Base-by-base conservation (phyloP, 306 rosid genomes). In the Castanea crenata region DNA sequence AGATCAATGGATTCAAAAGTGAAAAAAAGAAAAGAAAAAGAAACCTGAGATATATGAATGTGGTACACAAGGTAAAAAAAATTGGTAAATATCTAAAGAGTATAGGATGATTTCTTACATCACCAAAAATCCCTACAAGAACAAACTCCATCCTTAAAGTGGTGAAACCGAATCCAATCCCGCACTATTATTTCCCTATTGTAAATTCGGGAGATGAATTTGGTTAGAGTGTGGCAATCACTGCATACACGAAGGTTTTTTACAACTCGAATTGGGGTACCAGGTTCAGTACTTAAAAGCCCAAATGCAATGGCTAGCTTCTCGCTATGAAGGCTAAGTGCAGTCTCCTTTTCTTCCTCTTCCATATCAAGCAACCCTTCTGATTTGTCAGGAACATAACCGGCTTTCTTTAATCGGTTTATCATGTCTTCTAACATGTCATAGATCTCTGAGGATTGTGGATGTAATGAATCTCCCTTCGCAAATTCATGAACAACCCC, bases 331-430 rank as follows among this genome's bases (percentile, higher is more conserved):
- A 80, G 82, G 77, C 71, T 16, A 54, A 77, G 80, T 51, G 82
- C 80, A 68, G 85, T 73, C 85, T 80, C 84, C 55, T 80, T 76
- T 51, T 84, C 88, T 52, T 80, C 84, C 35, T 80, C 77, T 32
- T 80, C 82, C 73, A 77, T 73, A 23, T 80, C 81, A 21, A 76
- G 61, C 74, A 67, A 15, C 4, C 56, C 82, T 76, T 67, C 76
- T n/a, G 81, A 75, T 55, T 13, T 83, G 75, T 75, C 75, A 13
- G 78, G 71, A 56, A 64, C 77, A 77, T 63, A 55, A 27, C 81
- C 76, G 2, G 78, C 79, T 76, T 72, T 69, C 76, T 79, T 76
- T 65, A 79, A 46, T 59, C 31, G 65, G 41, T 25, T 15, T 62
- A 72, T 84, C 84, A 58, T 34, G 35, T 76, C 87, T 19, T 84